Percentiles rank a stretch among this genome's conserved stretches.
phyloP scores from a whole-genome alignment of 1,284 basidiomycete species.

The Wolfiporia cocos region DNA sequence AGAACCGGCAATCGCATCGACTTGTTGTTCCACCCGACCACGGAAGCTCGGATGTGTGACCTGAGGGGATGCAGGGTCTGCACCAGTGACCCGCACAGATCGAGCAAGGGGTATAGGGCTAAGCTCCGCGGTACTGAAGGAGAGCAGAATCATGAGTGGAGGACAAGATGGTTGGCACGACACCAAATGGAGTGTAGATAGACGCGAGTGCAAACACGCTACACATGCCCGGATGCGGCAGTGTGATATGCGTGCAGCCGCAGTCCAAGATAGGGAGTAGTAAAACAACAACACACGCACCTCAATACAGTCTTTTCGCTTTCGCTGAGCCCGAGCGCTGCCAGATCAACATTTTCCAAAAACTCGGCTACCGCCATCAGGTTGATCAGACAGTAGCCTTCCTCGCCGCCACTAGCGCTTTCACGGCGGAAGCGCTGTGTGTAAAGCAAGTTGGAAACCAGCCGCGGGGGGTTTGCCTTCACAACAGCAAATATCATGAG shows the following conservation, averaged over 20 bases:
- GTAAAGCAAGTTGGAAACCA: conserved; percentile 84
- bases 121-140: conserved; percentile 62
- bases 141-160: too few relatives aligned
- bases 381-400: conserved; percentile 90
- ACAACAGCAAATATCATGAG: conserved; percentile 90
- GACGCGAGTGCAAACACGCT: too few relatives aligned
- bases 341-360: conserved; percentile 86
- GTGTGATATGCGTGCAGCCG: too few relatives aligned
- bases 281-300: too few relatives aligned
- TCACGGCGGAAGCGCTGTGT: conserved; percentile 82
- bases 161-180: too few relatives aligned
- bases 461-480: conserved; percentile 78
- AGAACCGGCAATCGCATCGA: conserved; percentile 76
- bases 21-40: conserved; percentile 77
- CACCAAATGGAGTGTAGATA: too few relatives aligned
- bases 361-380: conserved; percentile 92
- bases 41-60: conserved; percentile 44
- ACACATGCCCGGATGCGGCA: too few relatives aligned
- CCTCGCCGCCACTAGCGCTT: conserved; percentile 69
- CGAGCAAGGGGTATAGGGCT: conserved; percentile 64
- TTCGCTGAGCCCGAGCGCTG: conserved; percentile 72
- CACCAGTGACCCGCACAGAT: conserved; percentile 14
- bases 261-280: too few relatives aligned
- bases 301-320: conserved; percentile 55
- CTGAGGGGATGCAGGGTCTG: conserved; percentile 27